phyloP scores from a whole-genome alignment of 768 basidiomycete genomes.

The Panus rudis region DNA sequence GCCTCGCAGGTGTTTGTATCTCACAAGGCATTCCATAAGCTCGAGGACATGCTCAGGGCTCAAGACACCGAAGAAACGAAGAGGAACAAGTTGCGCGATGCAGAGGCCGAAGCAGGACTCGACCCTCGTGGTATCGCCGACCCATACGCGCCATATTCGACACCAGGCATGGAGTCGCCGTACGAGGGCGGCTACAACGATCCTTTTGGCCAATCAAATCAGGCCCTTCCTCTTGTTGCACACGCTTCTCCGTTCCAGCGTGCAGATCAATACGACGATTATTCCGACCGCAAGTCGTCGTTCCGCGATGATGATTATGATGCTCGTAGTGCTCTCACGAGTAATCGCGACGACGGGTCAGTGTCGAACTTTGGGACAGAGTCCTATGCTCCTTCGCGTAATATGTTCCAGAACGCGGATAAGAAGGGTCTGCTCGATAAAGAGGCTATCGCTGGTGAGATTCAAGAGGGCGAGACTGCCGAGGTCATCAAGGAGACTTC shows the following conservation, averaged over 20 bases:
- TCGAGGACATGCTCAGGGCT: conserved; percentile 83
- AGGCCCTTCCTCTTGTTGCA: conserved; percentile 76
- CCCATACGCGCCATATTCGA: conserved; percentile 72
- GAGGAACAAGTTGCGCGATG: conserved; percentile 69
- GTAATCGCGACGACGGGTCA: conserved; percentile 72
- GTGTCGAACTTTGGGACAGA: conserved; percentile 84
- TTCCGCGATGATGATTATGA: conserved; percentile 75
- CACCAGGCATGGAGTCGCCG: conserved; percentile 40
- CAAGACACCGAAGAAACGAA: conserved; percentile 84
- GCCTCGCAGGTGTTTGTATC: conserved; percentile 74
- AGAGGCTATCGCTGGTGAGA: conserved; percentile 78
- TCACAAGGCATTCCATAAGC: conserved; percentile 74
- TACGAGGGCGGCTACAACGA: conserved; percentile 42
- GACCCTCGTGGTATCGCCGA: conserved; percentile 50
- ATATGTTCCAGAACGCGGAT: conserved; percentile 89
- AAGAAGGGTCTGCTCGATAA: conserved; percentile 70
- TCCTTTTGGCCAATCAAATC: conserved; percentile 51
- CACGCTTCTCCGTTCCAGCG: conserved; percentile 81
- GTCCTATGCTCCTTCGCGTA: conserved; percentile 87
- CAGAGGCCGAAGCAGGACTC: conserved; percentile 65
- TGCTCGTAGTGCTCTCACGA: conserved; percentile 69
- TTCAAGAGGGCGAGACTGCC: conserved; percentile 80
- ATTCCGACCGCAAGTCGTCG: conserved; percentile 70
- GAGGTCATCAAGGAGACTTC: conserved; percentile 82
- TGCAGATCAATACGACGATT: conserved; percentile 68